These are phyloP conservation scores for Pestalotiopsis sp. DNA, from an alignment of 2,329 filamentous ascomycete species.

Conservation along the genomic window DNA sequence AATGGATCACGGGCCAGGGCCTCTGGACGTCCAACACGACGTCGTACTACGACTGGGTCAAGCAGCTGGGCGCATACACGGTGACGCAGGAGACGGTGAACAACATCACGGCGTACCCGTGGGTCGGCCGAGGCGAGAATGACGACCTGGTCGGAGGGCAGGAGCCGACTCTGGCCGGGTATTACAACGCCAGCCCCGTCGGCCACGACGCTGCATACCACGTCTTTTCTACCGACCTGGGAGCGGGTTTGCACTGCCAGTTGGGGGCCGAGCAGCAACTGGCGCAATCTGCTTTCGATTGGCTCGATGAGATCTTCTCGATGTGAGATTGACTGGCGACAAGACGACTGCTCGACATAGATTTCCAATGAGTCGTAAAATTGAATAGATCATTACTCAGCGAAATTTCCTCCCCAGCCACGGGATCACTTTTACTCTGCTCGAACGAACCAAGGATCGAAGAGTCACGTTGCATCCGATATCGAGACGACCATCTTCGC, in stretches of 20 bases:
- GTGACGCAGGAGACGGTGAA: conserved; percentile 1
- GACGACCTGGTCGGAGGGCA: conserved; percentile 5
- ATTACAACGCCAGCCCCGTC: conserved; percentile 3
- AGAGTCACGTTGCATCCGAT: background rate
- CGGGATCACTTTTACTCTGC: background rate
- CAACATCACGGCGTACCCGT: conserved; percentile 3
- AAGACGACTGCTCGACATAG: background rate
- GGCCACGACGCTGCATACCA: background rate
- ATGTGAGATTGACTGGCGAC: background rate
- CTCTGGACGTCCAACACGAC: conserved; percentile 6
- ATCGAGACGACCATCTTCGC: background rate
- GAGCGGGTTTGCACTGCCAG: conserved; percentile 6
- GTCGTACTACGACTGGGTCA: conserved; percentile 3
- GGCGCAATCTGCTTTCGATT: conserved; percentile 5
- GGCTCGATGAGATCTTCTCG: conserved; percentile 4
- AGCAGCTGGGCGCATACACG: background rate
- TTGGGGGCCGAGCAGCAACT: conserved; percentile 6
- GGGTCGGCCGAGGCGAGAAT: conserved; percentile 7
- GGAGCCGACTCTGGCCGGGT: background rate
- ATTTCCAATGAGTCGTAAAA: background rate
- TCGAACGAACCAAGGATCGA: background rate
- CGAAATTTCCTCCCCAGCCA: background rate
- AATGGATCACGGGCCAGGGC: conserved; percentile 3
- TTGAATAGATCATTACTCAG: background rate
- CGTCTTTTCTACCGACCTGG: background rate